A percentile compares a stretch with the other conserved stretches of the same genome.
Evolutionary conservation across 805 yeast species (phyloP).

Genomic region (Candida nonsorbophila): DNA sequence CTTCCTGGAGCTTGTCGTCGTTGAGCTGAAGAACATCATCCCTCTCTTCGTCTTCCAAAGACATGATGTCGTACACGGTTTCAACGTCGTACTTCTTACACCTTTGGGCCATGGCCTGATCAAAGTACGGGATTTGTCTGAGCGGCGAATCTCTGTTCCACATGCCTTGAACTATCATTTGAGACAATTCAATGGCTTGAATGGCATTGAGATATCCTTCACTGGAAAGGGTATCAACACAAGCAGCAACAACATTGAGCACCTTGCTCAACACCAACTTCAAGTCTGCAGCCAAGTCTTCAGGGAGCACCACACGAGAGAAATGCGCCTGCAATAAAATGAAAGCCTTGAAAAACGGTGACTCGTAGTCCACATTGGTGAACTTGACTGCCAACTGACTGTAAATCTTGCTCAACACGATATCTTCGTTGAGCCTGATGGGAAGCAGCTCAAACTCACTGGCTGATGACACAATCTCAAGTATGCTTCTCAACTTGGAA

Average conservation of each 20-base stretch:
- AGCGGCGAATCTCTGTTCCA: conserved; percentile 80
- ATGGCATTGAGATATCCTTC: conserved; percentile 78
- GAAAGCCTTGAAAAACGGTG: conserved; percentile 67
- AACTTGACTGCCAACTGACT: conserved; percentile 60
- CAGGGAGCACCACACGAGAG: conserved; percentile 55
- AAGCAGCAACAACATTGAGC: conserved; percentile 53
- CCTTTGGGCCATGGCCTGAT: conserved; percentile 43
- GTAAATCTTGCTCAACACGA: conserved; percentile 44
- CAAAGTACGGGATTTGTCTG: conserved; percentile 73
- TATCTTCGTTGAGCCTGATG: conserved; percentile 57
- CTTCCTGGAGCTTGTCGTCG: conserved; percentile 48
- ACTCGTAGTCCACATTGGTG: conserved; percentile 30
- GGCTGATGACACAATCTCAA: conserved; percentile 64
- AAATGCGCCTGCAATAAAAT: conserved; percentile 78
- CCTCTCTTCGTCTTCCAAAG: conserved; percentile 73
- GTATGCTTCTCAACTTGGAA: conserved; percentile 54
- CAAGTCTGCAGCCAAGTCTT: conserved; percentile 57
- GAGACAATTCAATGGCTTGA: conserved; percentile 80
- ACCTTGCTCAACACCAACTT: conserved; percentile 44
- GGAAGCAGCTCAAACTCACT: conserved; percentile 66
- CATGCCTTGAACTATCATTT: conserved; percentile 81
- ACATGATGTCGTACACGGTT: conserved; percentile 74
- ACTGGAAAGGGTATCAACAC: conserved; percentile 71
- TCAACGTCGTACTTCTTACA: conserved; percentile 55
- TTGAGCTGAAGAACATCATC: conserved; percentile 54